Conservation (phyloP, 1,284 basidiomycete genomes). For the Boletus mariae region DNA sequence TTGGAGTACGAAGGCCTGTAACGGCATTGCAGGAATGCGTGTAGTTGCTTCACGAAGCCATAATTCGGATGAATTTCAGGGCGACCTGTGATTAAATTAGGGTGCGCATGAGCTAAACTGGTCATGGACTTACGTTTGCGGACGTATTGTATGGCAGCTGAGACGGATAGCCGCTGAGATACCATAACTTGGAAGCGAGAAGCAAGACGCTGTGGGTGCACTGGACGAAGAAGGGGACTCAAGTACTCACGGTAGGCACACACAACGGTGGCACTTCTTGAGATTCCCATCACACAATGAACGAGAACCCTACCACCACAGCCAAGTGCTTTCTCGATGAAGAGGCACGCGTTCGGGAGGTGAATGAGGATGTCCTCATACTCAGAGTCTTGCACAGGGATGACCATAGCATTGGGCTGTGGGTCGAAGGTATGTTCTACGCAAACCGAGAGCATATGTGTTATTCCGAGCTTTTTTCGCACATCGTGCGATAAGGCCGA, state of each 20-base stretch:
- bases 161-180: slow-evolving; percentile 39
- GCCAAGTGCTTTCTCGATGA: slow-evolving; percentile 51
- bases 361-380: slow-evolving; percentile 59
- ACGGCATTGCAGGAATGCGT: slow-evolving; percentile 49
- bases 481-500: slow-evolving; percentile 44
- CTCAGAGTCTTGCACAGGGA: slow-evolving; percentile 56
- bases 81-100: slow-evolving; percentile 39
- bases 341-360: slow-evolving; percentile 48
- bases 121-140: slow-evolving; percentile 41
- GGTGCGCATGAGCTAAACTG: slow-evolving; percentile 7
- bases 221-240: background rate
- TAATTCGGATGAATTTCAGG: slow-evolving; percentile 58
- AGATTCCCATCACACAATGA: slow-evolving; percentile 75
- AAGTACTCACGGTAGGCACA: slow-evolving; percentile 55
- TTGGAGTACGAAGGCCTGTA: slow-evolving; percentile 43
- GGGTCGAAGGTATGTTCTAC: slow-evolving; percentile 46
- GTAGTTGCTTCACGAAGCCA: slow-evolving; percentile 59
- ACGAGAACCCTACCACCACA: slow-evolving; percentile 58
- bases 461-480: slow-evolving; percentile 43
- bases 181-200: slow-evolving; percentile 47
- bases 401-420: slow-evolving; percentile 41
- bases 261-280: slow-evolving; percentile 63
- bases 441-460: slow-evolving; percentile 60
- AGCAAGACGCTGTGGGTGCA: slow-evolving; percentile 5
- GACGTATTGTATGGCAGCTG: slow-evolving; percentile 46